A percentile compares a stretch with the other conserved stretches of the same genome.
Evolutionary conservation across 345 rosid species (phyloP).

Genomic region (Aquilaria sinensis): DNA sequence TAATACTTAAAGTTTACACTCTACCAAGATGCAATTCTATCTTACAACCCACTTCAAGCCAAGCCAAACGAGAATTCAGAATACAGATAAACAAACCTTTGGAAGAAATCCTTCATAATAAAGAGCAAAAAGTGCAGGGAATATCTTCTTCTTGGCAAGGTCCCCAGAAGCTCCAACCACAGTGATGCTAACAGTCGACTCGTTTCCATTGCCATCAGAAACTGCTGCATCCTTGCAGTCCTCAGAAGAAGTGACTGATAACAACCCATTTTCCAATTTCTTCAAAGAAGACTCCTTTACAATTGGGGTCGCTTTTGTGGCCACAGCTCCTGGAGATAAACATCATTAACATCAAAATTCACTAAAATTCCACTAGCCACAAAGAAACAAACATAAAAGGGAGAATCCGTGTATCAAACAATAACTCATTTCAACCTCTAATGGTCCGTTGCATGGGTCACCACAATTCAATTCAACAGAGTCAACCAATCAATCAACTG

Average conservation of each 20-base stretch:
- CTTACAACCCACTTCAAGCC: conserved; percentile 7
- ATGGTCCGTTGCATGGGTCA: too few relatives aligned
- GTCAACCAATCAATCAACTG: too few relatives aligned
- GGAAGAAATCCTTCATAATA: conserved; percentile 95
- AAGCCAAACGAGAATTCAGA: neutral
- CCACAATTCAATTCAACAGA: too few relatives aligned
- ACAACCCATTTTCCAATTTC: conserved; percentile 38
- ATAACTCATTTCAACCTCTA: neutral
- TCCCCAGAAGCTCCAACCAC: conserved; percentile 99
- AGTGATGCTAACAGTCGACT: conserved; percentile 80
- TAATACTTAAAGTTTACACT: too few relatives aligned
- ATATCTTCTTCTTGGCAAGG: conserved; percentile 99
- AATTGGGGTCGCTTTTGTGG: conserved; percentile 30
- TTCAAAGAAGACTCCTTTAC: conserved; percentile 36
- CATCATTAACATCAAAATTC: conserved; percentile 2
- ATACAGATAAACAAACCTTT: conserved; percentile 39
- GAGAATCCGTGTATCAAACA: neutral
- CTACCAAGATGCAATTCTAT: neutral
- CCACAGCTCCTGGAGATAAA: conserved; percentile 48
- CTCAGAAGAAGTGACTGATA: conserved; percentile 34
- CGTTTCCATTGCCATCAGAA: conserved; percentile 37
- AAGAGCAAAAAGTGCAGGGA: conserved; percentile 97
- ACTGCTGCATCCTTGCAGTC: conserved; percentile 31
- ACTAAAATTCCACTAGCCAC: neutral
- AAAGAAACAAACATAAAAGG: neutral